A percentile compares a stretch with the other conserved stretches of the same genome.
phyloP scores from a whole-genome alignment of 257 asterid species.

The Scutellaria minor region DNA sequence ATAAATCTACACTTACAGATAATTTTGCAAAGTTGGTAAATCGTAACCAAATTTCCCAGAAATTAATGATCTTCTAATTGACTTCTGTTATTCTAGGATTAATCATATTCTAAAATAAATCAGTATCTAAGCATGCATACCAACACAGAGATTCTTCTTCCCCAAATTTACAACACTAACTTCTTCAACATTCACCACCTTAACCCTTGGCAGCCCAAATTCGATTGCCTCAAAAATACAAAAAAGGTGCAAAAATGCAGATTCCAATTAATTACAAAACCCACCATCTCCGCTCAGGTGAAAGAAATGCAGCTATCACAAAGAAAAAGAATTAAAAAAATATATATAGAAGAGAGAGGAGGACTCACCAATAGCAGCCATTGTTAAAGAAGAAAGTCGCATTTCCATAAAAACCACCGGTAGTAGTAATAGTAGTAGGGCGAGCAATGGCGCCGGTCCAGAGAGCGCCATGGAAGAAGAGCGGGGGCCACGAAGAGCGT shows the following conservation, averaged over 20 bases:
- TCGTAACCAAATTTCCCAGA: not conserved
- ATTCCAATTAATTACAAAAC: slow-evolving; percentile 26
- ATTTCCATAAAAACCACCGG: slow-evolving; percentile 43
- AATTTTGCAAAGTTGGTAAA: slow-evolving; percentile 6
- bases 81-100: not conserved
- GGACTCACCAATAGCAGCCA: slow-evolving; percentile 60
- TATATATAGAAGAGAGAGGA: not conserved
- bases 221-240: slow-evolving; percentile 3
- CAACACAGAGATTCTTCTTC: slow-evolving; percentile 23
- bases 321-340: not conserved
- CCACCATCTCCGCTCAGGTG: slow-evolving; percentile 21
- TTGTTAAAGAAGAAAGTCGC: slow-evolving; percentile 40
- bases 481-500: slow-evolving; percentile 32
- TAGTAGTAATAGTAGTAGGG: slow-evolving; percentile 35
- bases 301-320: slow-evolving; percentile 7
- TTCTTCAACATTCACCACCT: slow-evolving; percentile 10
- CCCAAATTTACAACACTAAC: slow-evolving; percentile 24
- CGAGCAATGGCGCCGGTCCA: slow-evolving; percentile 41
- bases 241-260: slow-evolving; percentile 23
- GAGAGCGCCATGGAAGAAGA: slow-evolving; percentile 53
- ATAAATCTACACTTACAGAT: not conserved
- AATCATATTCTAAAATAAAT: slow-evolving; percentile 1
- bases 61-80: slow-evolving; percentile 14
- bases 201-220: slow-evolving; percentile 14
- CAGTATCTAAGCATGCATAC: slow-evolving; percentile 33